These are phyloP conservation scores for Microdochium nivale DNA, from an alignment of 2,329 filamentous ascomycete genomes.

Conservation along the genomic window DNA sequence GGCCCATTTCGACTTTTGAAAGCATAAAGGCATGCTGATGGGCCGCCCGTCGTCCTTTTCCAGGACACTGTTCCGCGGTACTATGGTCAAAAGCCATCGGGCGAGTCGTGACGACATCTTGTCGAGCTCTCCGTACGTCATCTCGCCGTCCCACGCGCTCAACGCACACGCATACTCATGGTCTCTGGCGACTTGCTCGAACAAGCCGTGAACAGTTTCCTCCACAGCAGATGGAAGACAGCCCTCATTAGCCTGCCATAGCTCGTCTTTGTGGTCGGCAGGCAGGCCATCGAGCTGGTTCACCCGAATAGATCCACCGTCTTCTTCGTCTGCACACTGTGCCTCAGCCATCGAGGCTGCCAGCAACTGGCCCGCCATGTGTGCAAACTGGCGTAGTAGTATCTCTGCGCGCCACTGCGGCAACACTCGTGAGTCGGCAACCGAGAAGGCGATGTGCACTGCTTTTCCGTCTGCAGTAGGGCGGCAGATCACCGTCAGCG, in stretches of 20 bases:
- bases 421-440: not conserved
- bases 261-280: not conserved
- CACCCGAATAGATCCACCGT: not conserved
- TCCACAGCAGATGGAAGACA: not conserved
- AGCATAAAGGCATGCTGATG: slow-evolving; percentile 4
- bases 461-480: not conserved
- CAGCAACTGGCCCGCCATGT: not conserved
- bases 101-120: slow-evolving; percentile 4
- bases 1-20: slow-evolving; percentile 7
- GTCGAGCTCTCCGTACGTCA: not conserved
- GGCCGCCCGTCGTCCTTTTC: not conserved
- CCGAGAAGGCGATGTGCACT: not conserved
- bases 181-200: not conserved
- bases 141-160: slow-evolving; percentile 1
- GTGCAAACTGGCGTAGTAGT: not conserved
- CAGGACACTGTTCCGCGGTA: not conserved
- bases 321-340: not conserved
- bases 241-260: not conserved
- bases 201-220: not conserved
- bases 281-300: not conserved
- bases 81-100: slow-evolving; percentile 1
- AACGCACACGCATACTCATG: not conserved
- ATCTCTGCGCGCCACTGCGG: not conserved
- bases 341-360: not conserved
- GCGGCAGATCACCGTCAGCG: not conserved